Conservation (phyloP, 2,329 filamentous ascomycete genomes). For the Dactylellina sp. region DNA sequence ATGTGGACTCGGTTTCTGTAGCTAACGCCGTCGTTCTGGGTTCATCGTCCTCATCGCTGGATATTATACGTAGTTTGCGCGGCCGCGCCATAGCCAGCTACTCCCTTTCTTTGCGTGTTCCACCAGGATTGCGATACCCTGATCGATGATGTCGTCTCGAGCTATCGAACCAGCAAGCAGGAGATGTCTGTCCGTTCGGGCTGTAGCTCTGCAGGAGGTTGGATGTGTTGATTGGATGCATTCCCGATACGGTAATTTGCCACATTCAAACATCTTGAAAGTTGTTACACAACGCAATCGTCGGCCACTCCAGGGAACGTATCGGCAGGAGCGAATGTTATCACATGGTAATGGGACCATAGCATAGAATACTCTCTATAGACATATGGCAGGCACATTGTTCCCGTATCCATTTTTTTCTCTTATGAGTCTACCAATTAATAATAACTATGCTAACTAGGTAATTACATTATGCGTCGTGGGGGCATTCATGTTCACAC, state of each 20-base stretch:
- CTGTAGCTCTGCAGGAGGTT: conserved; percentile 13
- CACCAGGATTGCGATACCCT: conserved; percentile 7
- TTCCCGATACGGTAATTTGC: not conserved
- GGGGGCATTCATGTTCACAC: too few relatives aligned
- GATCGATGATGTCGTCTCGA: conserved; percentile 20
- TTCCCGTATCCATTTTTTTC: too few relatives aligned
- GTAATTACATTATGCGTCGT: too few relatives aligned
- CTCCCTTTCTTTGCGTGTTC: not conserved
- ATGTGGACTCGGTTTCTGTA: conserved; percentile 15
- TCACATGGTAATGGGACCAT: not conserved
- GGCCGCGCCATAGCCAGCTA: conserved; percentile 47
- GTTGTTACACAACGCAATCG: not conserved
- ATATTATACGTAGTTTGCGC: conserved; percentile 53
- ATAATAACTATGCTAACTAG: too few relatives aligned
- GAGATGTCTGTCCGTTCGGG: not conserved
- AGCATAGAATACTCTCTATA: too few relatives aligned
- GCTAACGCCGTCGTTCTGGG: conserved; percentile 4
- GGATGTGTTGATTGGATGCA: conserved; percentile 8
- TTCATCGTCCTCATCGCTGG: conserved; percentile 49
- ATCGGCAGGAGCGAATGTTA: not conserved
- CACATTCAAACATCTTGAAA: conserved; percentile 38
- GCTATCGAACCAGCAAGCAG: not conserved
- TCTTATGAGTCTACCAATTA: too few relatives aligned
- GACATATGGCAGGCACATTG: too few relatives aligned
- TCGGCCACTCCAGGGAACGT: too few relatives aligned